Evolutionary conservation across 305 asterid species (phyloP).

Genomic region (Rubia peregrina): DNA sequence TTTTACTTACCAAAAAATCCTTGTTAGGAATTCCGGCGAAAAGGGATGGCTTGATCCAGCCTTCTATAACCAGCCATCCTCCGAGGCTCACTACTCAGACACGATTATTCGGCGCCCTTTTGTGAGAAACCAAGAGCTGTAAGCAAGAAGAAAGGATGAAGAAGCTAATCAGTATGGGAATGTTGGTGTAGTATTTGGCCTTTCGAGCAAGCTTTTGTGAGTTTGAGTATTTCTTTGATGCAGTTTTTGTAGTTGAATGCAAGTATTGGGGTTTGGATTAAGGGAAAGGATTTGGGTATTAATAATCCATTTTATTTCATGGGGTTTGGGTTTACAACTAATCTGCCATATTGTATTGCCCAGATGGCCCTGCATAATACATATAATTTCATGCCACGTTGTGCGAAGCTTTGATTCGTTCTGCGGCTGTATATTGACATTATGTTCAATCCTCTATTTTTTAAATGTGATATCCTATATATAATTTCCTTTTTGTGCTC

Average conservation of each 20-base stretch:
- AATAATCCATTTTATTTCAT: neutral
- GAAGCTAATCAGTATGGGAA: conserved; percentile 15
- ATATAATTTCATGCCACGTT: neutral
- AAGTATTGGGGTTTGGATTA: neutral
- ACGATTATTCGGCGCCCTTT: conserved; percentile 16
- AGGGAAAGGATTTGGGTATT: neutral
- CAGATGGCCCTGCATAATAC: no score
- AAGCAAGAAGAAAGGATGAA: conserved; percentile 22
- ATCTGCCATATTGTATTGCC: neutral
- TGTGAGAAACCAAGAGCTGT: conserved; percentile 20
- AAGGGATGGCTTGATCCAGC: conserved; percentile 75
- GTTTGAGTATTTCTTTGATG: neutral
- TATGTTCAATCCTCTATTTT: no score
- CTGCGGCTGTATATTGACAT: neutral
- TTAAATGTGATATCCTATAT: no score
- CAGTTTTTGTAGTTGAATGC: neutral
- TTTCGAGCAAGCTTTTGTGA: neutral
- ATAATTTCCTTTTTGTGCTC: no score
- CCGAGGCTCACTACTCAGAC: conserved; percentile 74
- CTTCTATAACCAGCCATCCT: conserved; percentile 74
- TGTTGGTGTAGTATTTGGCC: neutral
- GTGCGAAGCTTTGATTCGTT: neutral
- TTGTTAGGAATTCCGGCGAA: conserved; percentile 60
- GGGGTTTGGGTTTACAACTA: neutral
- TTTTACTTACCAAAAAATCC: conserved; percentile 40